Conservation (phyloP, 352 stramenopile species). For the Globisporangium paroecandrum region DNA sequence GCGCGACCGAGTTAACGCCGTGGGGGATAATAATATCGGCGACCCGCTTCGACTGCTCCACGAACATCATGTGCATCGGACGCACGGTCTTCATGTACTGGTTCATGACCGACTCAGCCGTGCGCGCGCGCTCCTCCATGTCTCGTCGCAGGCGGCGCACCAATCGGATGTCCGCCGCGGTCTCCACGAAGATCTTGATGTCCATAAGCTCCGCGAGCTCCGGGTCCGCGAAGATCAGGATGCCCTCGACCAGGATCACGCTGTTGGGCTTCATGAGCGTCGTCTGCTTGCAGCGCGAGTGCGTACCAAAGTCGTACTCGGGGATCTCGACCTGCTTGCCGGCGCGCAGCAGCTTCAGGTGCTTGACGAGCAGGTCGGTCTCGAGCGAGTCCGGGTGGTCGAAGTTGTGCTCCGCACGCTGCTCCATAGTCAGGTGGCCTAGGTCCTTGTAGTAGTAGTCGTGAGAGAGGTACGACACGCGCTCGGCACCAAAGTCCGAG, state of each 20-base stretch:
- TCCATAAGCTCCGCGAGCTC: constrained; percentile 91
- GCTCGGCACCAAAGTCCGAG: constrained; percentile 79
- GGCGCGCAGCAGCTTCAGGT: constrained; percentile 84
- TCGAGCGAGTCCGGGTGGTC: constrained; percentile 97
- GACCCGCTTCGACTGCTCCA: constrained; percentile 94
- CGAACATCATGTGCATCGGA: constrained; percentile 98
- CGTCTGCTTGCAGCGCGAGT: constrained; percentile 83
- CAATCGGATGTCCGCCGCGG: constrained; percentile 92
- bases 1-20: constrained; percentile 90
- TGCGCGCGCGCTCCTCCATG: constrained; percentile 92
- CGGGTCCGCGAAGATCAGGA: constrained; percentile 94
- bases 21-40: constrained; percentile 95
- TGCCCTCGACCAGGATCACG: constrained; percentile 96
- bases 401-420: constrained; percentile 94
- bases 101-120: constrained; percentile 92
- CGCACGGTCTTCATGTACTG: constrained; percentile 98
- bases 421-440: constrained; percentile 79
- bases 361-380: constrained; percentile 91
- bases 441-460: constrained; percentile 98
- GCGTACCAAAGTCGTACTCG: constrained; percentile 94
- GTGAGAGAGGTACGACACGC: constrained; percentile 93
- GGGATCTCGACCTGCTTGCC: constrained; percentile 90
- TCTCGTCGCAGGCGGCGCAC: constrained; percentile 92
- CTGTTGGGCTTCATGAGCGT: constrained; percentile 82
- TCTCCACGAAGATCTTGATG: constrained; percentile 98